Evolutionary conservation across 179 eudicot species (phyloP).

Genomic region (Silene coronaria): DNA sequence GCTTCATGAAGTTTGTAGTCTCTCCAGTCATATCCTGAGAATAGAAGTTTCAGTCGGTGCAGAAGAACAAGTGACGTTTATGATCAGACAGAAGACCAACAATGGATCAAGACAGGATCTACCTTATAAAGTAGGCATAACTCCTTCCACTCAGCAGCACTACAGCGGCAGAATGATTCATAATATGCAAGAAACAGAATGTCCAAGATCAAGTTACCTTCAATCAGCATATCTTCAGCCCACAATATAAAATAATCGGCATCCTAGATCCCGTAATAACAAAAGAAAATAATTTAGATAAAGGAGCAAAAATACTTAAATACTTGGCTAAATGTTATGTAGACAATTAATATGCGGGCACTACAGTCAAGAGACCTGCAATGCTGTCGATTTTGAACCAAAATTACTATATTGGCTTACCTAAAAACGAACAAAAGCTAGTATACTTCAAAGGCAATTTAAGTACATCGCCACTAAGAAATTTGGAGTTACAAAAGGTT

Average conservation of each 20-base stretch:
- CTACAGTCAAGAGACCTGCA: neutral
- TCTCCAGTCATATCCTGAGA: slow-evolving; percentile 63
- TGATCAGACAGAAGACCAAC: slow-evolving; percentile 16
- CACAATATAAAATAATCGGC: slow-evolving; percentile 69
- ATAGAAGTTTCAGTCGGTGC: slow-evolving; percentile 17
- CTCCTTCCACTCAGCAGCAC: slow-evolving; percentile 69
- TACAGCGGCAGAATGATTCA: slow-evolving; percentile 67
- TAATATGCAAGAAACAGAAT: slow-evolving; percentile 81
- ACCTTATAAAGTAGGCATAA: slow-evolving; percentile 81
- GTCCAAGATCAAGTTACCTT: slow-evolving; percentile 80
- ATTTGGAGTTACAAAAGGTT: neutral
- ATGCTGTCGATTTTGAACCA: neutral
- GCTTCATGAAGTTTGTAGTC: slow-evolving; percentile 57
- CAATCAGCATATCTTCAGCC: slow-evolving; percentile 93
- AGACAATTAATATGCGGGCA: neutral
- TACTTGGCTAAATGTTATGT: neutral
- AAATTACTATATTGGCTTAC: slow-evolving; percentile 1
- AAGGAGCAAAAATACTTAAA: neutral
- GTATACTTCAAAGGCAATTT: neutral
- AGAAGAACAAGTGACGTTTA: slow-evolving; percentile 13
- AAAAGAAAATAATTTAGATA: slow-evolving; percentile 11
- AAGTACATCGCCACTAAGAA: neutral
- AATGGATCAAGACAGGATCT: slow-evolving; percentile 18
- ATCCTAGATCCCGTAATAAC: slow-evolving; percentile 47
- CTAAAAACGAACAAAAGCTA: neutral